Conservation (phyloP, 768 basidiomycete species). For the Mycena olivaceomarginata region DNA sequence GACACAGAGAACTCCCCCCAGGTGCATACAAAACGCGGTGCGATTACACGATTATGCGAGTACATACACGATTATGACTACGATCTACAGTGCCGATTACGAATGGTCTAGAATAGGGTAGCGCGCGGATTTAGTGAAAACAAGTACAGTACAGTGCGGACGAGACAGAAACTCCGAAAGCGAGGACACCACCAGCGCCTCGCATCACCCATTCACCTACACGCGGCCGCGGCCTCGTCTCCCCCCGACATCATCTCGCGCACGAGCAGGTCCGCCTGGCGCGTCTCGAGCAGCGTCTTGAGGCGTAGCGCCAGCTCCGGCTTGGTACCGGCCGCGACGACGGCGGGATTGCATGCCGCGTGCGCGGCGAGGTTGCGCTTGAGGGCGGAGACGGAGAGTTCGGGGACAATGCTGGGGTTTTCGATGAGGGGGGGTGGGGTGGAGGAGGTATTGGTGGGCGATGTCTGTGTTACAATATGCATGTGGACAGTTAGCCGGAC, state of each 20-base stretch:
- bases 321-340: conserved; percentile 68
- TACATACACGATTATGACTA: too few species aligned
- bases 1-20: too few species aligned
- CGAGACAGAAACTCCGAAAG: too few species aligned
- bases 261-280: conserved; percentile 72
- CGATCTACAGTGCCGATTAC: neutral
- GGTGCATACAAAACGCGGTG: neutral
- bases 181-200: neutral
- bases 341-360: conserved; percentile 64
- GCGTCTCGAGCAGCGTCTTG: conserved; percentile 63
- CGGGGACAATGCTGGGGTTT: conserved; percentile 60
- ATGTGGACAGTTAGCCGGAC: neutral
- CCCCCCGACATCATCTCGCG: conserved; percentile 61
- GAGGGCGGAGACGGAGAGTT: conserved; percentile 68
- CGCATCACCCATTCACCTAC: neutral
- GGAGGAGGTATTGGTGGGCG: conserved; percentile 66
- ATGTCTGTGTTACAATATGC: conserved; percentile 58
- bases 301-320: conserved; percentile 71
- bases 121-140: conserved; percentile 8
- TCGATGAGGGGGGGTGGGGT: conserved; percentile 71
- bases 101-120: conserved; percentile 4
- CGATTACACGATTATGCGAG: neutral
- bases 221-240: conserved; percentile 3
- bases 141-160: conserved; percentile 6
- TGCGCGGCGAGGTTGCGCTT: conserved; percentile 77